A percentile compares a stretch with the other conserved stretches of the same genome.
Evolutionary conservation across 108 stramenopile species (phyloP).

Genomic region (Parmales sp.): DNA sequence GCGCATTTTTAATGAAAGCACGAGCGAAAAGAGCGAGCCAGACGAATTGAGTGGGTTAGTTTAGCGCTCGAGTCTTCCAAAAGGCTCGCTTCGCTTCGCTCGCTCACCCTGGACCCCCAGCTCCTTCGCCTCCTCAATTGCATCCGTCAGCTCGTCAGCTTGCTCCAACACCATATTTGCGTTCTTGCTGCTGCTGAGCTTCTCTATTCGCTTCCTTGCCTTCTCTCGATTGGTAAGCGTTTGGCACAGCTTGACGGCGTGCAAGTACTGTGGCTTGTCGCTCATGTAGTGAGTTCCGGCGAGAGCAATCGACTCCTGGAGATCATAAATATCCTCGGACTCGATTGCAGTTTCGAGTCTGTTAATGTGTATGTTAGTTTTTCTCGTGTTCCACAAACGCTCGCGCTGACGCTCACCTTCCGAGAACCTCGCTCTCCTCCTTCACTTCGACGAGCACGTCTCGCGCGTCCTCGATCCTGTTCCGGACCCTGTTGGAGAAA

Average conservation of each 20-base stretch:
- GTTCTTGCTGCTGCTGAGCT: not conserved
- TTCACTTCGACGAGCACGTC: not conserved
- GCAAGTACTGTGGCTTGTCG: not conserved
- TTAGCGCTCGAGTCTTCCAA: not conserved
- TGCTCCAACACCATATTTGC: not conserved
- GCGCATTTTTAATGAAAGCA: no score
- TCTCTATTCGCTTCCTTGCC: not conserved
- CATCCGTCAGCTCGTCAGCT: slow-evolving; percentile 1
- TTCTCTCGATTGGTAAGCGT: not conserved
- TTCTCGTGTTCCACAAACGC: no score
- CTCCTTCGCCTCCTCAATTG: not conserved
- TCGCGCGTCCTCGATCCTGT: not conserved
- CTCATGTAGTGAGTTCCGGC: not conserved
- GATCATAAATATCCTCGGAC: not conserved
- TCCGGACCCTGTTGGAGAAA: not conserved
- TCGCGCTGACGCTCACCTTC: not conserved
- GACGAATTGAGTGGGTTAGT: not conserved
- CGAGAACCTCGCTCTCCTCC: slow-evolving; percentile 1
- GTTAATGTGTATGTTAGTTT: no score
- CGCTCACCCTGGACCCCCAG: not conserved
- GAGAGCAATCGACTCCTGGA: not conserved
- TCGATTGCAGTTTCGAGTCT: no score
- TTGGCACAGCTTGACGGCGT: not conserved
- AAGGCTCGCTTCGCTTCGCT: not conserved
- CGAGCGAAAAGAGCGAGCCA: no score